Evolutionary conservation across 2,329 filamentous ascomycete genomes (phyloP).

Genomic region (Achaetomium macrosporum): DNA sequence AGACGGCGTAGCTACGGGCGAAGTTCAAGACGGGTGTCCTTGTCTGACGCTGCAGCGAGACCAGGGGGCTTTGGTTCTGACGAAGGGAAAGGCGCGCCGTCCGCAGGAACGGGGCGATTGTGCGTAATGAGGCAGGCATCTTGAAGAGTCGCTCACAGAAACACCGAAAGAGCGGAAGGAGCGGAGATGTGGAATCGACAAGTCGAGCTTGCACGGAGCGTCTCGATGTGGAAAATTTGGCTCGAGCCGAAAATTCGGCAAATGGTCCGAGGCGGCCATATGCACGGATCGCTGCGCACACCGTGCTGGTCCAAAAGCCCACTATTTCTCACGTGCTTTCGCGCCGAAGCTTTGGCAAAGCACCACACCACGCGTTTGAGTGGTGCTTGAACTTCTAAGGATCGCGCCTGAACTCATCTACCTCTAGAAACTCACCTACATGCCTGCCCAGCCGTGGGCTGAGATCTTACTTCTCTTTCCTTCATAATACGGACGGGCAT

Average conservation of each 20-base stretch:
- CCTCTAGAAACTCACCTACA: no score
- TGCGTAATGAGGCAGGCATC: constrained; percentile 78
- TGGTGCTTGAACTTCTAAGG: no score
- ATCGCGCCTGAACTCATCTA: no score
- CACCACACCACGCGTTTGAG: no score
- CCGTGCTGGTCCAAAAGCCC: constrained; percentile 4
- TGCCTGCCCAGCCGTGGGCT: no score
- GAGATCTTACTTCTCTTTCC: no score
- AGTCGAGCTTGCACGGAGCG: constrained; percentile 13
- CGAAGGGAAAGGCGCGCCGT: constrained; percentile 71
- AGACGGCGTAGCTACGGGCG: constrained; percentile 62
- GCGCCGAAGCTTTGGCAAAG: no score
- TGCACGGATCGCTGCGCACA: constrained; percentile 16
- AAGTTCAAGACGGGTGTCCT: constrained; percentile 60
- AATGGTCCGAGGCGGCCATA: constrained; percentile 2
- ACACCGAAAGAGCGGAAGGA: constrained; percentile 20
- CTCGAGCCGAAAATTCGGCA: constrained; percentile 19
- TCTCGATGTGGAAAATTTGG: constrained; percentile 23
- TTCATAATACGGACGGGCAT: no score
- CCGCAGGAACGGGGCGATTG: constrained; percentile 72
- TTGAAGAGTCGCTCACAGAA: constrained; percentile 33
- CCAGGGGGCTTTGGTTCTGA: constrained; percentile 56
- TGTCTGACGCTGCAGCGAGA: constrained; percentile 70
- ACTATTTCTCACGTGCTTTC: constrained; percentile 8
- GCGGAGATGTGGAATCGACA: constrained; percentile 22